A percentile compares a stretch with the other conserved stretches of the same genome.
phyloP scores from a whole-genome alignment of 2,329 filamentous ascomycete genomes.

The Harringtonia aguacate region DNA sequence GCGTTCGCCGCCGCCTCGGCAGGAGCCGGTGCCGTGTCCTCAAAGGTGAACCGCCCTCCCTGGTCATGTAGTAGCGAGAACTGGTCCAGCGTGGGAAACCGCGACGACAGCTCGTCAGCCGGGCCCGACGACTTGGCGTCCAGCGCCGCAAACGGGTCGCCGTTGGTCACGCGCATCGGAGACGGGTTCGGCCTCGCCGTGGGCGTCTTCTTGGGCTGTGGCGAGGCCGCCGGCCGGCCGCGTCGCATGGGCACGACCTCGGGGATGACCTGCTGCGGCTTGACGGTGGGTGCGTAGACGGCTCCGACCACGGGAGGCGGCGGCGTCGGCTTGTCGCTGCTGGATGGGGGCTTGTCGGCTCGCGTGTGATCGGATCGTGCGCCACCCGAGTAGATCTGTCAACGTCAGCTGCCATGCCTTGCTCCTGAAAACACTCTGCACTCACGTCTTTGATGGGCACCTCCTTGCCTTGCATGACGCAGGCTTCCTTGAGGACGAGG shows the following conservation, averaged over 20 bases:
- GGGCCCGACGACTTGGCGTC: constrained; percentile 47
- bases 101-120: constrained; percentile 69
- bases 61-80: constrained; percentile 84
- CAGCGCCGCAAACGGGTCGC: constrained; percentile 84
- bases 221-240: constrained; percentile 53
- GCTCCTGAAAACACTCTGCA: background rate
- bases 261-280: constrained; percentile 64
- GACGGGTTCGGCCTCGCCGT: constrained; percentile 44
- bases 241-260: constrained; percentile 91
- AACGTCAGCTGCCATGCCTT: constrained; percentile 7
- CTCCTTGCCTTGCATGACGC: constrained; percentile 77
- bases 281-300: constrained; percentile 65
- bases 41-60: constrained; percentile 76
- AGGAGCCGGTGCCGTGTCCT: constrained; percentile 22
- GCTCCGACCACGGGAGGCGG: constrained; percentile 65
- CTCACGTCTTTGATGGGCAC: constrained; percentile 82
- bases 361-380: constrained; percentile 51
- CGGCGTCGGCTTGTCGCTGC: constrained; percentile 40
- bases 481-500: constrained; percentile 78
- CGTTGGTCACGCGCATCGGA: constrained; percentile 55
- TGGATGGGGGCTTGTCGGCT: constrained; percentile 39
- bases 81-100: constrained; percentile 86
- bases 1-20: constrained; percentile 31
- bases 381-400: constrained; percentile 58
- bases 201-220: constrained; percentile 18